Base-by-base conservation (phyloP, 2,329 filamentous ascomycete genomes). In the Fusarium succisae region DNA sequence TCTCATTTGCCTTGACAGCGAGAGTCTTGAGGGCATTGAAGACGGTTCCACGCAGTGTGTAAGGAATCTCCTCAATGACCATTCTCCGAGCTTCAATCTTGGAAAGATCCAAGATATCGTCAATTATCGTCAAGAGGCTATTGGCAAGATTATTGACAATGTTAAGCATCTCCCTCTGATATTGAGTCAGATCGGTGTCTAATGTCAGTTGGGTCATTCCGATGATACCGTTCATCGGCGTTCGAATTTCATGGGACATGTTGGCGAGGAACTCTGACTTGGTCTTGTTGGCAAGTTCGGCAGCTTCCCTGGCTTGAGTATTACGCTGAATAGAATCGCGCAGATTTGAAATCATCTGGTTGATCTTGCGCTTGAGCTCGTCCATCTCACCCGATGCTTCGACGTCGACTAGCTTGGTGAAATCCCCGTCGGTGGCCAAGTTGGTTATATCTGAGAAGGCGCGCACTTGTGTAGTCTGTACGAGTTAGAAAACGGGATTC, bases 371-470 rank as follows among this genome's bases (percentile, higher is more conserved):
- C 85, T 99, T 99, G 78, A 99, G 88, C 83, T 98, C 96, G 83
- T 98, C 96, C 96, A 99, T 98, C 83, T 99, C 96, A 73, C 96
- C 96, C 18, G 96, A 98, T 26, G 96, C 96, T 82, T 98, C 95
- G 24, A 99, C 96, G 54, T 96, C 97, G 81, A 99, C 96, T 66
- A 97, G 91, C 81, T 98, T 97, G 30, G 94, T 97, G 82, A 98
- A 98, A 83, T 99, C 96, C 73, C 96, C 96, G 81, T 98, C 95
- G 67, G 96, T 98, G 35, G 96, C 96, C 43, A 96, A 91, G 82
- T 98, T 97, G n/a, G 96, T 98, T 78, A 99, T 98, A 81, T 98
- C 96, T 61, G 95, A 96, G 83, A 99, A 99, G 43, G 96, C 96
- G 77, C 96, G 93, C 78, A 99, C 96, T 89, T 99, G 96, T 2